Evolutionary conservation across 2,329 filamentous ascomycete genomes (phyloP).

Genomic region (Pyricularia sp.): DNA sequence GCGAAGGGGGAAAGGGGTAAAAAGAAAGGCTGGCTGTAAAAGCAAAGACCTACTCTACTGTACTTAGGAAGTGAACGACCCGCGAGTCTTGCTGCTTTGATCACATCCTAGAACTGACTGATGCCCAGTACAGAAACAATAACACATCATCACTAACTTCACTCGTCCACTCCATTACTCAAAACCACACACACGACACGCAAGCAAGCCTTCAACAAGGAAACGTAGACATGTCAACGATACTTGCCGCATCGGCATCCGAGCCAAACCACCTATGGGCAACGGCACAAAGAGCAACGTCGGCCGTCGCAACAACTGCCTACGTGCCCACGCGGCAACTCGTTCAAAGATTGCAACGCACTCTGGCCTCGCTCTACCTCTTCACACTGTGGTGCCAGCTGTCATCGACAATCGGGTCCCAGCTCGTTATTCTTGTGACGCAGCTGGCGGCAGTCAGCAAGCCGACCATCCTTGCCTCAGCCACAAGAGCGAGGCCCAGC

Average conservation of each 20-base stretch:
- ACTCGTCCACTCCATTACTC: not conserved
- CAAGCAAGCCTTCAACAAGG: not conserved
- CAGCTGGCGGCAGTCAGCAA: not conserved
- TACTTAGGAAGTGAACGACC: not conserved
- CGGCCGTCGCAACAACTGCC: not conserved
- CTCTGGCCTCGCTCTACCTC: not conserved
- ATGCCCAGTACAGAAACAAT: not conserved
- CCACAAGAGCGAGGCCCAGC: not conserved
- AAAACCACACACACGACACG: not conserved
- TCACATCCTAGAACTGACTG: not conserved
- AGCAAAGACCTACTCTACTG: not conserved
- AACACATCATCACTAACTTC: not conserved
- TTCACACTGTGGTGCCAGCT: not conserved
- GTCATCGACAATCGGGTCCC: not conserved
- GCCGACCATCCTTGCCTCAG: not conserved
- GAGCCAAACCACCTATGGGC: constrained; percentile 1
- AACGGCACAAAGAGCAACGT: not conserved
- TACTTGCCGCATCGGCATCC: constrained; percentile 6
- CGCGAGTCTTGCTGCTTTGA: not conserved
- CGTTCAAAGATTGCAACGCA: not conserved
- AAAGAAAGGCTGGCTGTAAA: not conserved
- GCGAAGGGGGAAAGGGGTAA: not conserved
- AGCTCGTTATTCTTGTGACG: not conserved
- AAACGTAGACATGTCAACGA: not conserved
- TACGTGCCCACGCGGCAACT: not conserved